Base-by-base conservation (phyloP, 129 eudicot genomes). In the Glebionis coronaria region DNA sequence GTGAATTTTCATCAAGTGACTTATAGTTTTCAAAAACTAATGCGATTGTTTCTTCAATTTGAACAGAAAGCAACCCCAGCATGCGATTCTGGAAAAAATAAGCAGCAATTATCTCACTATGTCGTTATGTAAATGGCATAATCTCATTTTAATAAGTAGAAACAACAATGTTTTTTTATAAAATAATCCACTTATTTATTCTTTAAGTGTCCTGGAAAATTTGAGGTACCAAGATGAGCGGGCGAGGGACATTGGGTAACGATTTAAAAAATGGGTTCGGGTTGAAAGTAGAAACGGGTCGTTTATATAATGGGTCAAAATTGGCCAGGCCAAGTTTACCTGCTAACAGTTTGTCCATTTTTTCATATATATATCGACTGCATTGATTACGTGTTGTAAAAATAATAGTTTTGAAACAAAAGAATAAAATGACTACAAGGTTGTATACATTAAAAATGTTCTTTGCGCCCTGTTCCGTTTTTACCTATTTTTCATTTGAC, bases 21-120 rank as follows among this genome's bases (percentile, higher is more conserved):
- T 90, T 87, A 75, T 86, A 90, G 68, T 90, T 90, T 71, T 90
- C 95, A 45, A 87, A 90, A 45, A 80, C 87, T 44, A 82, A 50
- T 51, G 91, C 77, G 35, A 90, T 78, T 70, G 72, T 73, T 66
- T 84, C 77, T 78, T 84, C 95, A 12, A 87, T 73, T 52, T 80
- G 74, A 60, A 80, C 95, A 23, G 83, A 84, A 68, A 87, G 73
- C 56, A 80, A 87, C 65, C 90, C 91, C 67, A 84, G 54, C 58
- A 86, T 81, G 73, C 97, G 97, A 71, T 82, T 88, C 97, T 90
- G 14, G 12, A 69, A 40, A 18, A 2, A 67, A 4, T 3, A 31
- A 29, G 27, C 21, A 21, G 50, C 67, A 65, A 14, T 9, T 27
- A 66, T 2, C n/a, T n/a, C n/a, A n/a, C n/a, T 27, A 55, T 3